These are phyloP conservation scores for Pulveroboletus sp. DNA, from an alignment of 1,284 basidiomycete species.

Conservation along the genomic window DNA sequence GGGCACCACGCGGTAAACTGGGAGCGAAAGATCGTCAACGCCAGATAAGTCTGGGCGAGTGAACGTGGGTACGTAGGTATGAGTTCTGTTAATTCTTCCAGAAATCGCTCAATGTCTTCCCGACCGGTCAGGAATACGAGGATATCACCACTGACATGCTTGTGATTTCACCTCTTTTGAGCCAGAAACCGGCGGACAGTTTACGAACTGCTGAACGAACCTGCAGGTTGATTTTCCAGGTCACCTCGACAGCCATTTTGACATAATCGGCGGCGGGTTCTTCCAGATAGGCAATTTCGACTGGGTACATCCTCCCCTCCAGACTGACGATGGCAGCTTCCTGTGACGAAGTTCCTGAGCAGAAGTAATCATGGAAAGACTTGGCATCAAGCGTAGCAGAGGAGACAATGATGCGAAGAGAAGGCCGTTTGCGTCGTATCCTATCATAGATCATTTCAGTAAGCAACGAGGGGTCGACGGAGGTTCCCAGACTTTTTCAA, in stretches of 20 bases:
- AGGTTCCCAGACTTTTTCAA: conserved; percentile 72
- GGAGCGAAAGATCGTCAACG: conserved; percentile 2
- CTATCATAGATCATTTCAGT: conserved; percentile 37
- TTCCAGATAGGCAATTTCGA: conserved; percentile 76
- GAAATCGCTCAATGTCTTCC: conserved; percentile 90
- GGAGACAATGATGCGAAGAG: conserved; percentile 87
- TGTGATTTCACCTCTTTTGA: not conserved
- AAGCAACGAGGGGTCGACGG: conserved; percentile 5
- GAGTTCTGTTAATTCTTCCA: conserved; percentile 80
- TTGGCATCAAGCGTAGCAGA: conserved; percentile 94
- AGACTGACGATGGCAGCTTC: conserved; percentile 82
- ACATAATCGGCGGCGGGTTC: conserved; percentile 81
- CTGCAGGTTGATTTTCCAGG: conserved; percentile 84
- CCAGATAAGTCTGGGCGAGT: not conserved
- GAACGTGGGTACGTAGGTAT: conserved; percentile 56
- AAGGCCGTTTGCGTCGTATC: conserved; percentile 85
- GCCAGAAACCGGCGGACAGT: not conserved
- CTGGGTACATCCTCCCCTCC: conserved; percentile 91
- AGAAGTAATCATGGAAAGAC: conserved; percentile 88
- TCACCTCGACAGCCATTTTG: conserved; percentile 77
- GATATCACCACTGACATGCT: conserved; percentile 83
- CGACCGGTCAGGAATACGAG: conserved; percentile 94
- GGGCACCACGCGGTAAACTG: conserved; percentile 65
- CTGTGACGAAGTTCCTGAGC: conserved; percentile 43
- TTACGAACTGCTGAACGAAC: conserved; percentile 36